These are phyloP conservation scores for Cyphellophora europaea DNA, from an alignment of 2,329 filamentous ascomycete genomes.

Conservation along the genomic window DNA sequence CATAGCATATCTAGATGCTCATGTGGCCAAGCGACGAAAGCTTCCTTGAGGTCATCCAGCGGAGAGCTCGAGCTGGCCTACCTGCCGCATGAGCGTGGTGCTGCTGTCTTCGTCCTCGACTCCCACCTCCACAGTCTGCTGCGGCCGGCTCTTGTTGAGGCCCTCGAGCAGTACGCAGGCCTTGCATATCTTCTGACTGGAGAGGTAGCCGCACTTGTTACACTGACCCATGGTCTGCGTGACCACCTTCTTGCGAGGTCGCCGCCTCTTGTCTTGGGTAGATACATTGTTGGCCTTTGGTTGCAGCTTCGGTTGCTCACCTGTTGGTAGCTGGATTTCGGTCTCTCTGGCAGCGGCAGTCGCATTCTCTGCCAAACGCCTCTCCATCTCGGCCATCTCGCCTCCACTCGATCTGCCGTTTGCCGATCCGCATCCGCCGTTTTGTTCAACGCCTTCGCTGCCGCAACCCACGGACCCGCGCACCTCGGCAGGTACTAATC, in stretches of 20 bases:
- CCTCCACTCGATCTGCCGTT: constrained; percentile 59
- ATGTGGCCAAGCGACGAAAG: constrained; percentile 6
- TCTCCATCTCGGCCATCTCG: constrained; percentile 78
- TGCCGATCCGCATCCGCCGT: constrained; percentile 65
- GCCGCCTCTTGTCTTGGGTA: constrained; percentile 16
- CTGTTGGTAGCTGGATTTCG: constrained; percentile 45
- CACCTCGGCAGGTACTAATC: constrained; percentile 59
- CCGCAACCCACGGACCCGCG: constrained; percentile 26
- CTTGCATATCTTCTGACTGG: constrained; percentile 88
- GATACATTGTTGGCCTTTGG: constrained; percentile 14
- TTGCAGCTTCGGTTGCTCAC: constrained; percentile 15
- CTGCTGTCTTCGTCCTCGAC: constrained; percentile 43
- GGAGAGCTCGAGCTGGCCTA: constrained; percentile 37
- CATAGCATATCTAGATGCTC: constrained; percentile 1
- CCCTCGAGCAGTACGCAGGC: constrained; percentile 84
- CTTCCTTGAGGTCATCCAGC: constrained; percentile 21
- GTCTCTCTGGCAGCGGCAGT: constrained; percentile 52
- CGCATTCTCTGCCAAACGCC: constrained; percentile 57
- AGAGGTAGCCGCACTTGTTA: constrained; percentile 85
- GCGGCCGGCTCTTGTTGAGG: constrained; percentile 63
- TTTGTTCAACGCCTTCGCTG: constrained; percentile 25
- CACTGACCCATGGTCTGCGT: constrained; percentile 75
- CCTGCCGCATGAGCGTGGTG: constrained; percentile 40
- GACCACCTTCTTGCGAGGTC: constrained; percentile 29
- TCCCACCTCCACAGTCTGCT: constrained; percentile 33